Evolutionary conservation across 306 rosid species (phyloP).

Genomic region (Quercus parvula): DNA sequence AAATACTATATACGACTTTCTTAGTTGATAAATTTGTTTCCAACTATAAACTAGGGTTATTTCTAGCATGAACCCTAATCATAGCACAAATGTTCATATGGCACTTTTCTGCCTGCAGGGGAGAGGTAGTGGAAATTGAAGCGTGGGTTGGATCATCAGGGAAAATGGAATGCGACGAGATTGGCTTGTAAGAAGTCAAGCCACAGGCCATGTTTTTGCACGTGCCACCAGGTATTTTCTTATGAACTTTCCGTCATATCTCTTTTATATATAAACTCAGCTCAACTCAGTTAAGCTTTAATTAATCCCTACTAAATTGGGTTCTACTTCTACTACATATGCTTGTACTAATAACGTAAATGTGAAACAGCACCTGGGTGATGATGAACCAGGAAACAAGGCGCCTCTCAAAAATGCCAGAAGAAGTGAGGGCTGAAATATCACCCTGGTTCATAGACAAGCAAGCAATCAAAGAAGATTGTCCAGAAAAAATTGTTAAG

Average conservation of each 20-base stretch:
- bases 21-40: too few relatives aligned
- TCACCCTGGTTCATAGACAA: constrained; percentile 86
- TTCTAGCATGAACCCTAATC: too few relatives aligned
- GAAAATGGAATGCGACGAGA: constrained; percentile 94
- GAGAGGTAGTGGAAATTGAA: constrained; percentile 84
- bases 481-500: constrained; percentile 60
- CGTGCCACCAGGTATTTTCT: constrained; percentile 71
- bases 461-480: constrained; percentile 70
- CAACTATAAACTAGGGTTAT: too few relatives aligned
- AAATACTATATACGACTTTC: too few relatives aligned
- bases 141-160: constrained; percentile 98
- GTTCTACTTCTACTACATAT: background rate
- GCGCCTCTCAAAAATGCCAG: constrained; percentile 90
- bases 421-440: constrained; percentile 80
- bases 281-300: background rate
- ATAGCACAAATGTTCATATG: background rate
- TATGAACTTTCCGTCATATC: background rate
- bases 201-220: constrained; percentile 64
- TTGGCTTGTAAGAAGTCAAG: constrained; percentile 83
- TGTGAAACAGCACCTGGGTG: constrained; percentile 85
- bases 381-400: constrained; percentile 92
- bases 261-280: background rate
- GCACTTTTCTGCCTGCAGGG: constrained; percentile 47
- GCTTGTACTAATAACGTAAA: constrained; percentile 17
- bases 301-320: background rate